phyloP scores from a whole-genome alignment of 2,329 filamentous ascomycete genomes.

The Rhynchosporium graminicola region DNA sequence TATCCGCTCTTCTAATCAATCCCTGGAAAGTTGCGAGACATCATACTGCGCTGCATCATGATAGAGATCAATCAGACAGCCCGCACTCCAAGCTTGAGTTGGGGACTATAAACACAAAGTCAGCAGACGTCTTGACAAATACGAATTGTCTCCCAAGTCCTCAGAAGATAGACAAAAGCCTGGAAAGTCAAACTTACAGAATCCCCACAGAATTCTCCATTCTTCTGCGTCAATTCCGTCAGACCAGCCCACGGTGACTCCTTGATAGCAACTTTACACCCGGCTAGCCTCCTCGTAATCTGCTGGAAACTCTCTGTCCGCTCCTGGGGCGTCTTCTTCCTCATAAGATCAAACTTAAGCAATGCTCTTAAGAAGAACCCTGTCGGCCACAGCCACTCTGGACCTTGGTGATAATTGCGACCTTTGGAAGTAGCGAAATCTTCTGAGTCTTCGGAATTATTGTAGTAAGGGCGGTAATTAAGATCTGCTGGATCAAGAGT shows the following conservation, averaged over 20 bases:
- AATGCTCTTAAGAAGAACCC: constrained; percentile 93
- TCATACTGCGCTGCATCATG: constrained; percentile 70
- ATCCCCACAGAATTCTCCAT: constrained; percentile 80
- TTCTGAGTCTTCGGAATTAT: constrained; percentile 88
- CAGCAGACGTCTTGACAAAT: constrained; percentile 19
- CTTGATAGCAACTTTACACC: constrained; percentile 82
- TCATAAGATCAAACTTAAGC: constrained; percentile 82
- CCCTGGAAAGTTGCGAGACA: constrained; percentile 20
- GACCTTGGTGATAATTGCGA: constrained; percentile 96
- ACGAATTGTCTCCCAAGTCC: neutral
- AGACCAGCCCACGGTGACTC: constrained; percentile 86
- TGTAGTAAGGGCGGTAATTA: constrained; percentile 93
- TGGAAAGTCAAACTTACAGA: constrained; percentile 63
- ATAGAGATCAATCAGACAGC: constrained; percentile 92
- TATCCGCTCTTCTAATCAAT: neutral
- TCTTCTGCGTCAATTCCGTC: constrained; percentile 89
- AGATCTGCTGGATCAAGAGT: constrained; percentile 89
- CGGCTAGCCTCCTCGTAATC: constrained; percentile 77
- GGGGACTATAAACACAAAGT: constrained; percentile 61
- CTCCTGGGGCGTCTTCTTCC: constrained; percentile 65
- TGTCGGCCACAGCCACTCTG: constrained; percentile 97
- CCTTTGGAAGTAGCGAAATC: constrained; percentile 94
- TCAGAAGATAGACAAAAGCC: too few species aligned
- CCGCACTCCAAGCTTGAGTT: constrained; percentile 94
- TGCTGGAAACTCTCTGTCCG: constrained; percentile 91